Evolutionary conservation across 768 basidiomycete species (phyloP), one percentile per base, ranked within the genome.

Genomic region (Gymnopilus junonius): DNA sequence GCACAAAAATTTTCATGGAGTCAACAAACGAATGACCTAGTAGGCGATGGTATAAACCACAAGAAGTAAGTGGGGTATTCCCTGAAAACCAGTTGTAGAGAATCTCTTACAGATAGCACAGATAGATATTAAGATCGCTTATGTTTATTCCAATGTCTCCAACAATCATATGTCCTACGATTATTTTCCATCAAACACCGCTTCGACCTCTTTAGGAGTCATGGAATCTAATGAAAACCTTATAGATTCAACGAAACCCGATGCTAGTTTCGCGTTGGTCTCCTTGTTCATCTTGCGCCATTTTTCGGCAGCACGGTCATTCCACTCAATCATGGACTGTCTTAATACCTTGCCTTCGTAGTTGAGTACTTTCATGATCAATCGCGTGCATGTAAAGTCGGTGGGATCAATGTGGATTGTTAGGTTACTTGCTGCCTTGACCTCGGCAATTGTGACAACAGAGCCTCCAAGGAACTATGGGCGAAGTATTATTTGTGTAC

Each of bases 301-400:
- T 3, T 10, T 14, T 1, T 53, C 50, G 10, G 37, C 23, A 12
- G 21, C 20, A 3, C 15, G 48, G 21, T 60, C 48, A 25, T 60
- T 60, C 59, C 59, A 60, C 50, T 60, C 50, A 8, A 60, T 4
- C 17, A 60, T n/a, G 20, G 50, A 51, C 6, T 40, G 12, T 15
- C 59, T 0, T 27, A 11, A 17, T 12, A 54, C 15, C 5, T 40
- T 37, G 4, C 25, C 50, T 20, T 31, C 50, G 15, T 40, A 37
- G 20, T 60, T 23, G 15, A 60, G 35, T 8, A 60, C 23, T 3
- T n/a, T n/a, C n/a, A 60, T 8, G 4, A 60, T 25, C 27, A 42
- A 60, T 42, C 59, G 32, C 2, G 54, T 25, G 15, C 59, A 37
- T 6, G 59, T 60, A n/a, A 25, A 50, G 27, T 60, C 59, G 3